Conservation (phyloP, 2,329 filamentous ascomycete species). For the Neofusicoccum kwambonambiense region DNA sequence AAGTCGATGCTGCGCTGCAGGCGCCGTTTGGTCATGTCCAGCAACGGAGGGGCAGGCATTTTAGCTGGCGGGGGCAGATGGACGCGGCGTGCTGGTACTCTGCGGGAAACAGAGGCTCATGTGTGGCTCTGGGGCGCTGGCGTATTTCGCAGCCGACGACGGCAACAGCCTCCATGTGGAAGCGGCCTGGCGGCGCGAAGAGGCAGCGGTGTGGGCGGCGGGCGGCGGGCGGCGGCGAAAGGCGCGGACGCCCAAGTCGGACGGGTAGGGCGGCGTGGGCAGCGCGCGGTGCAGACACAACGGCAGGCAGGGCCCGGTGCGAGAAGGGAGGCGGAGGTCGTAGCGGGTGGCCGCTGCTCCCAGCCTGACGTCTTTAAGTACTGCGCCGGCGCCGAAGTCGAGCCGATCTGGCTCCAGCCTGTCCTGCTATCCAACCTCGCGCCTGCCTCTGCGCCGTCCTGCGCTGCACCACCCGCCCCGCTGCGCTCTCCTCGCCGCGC, state of each 20-base stretch:
- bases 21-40: conserved; percentile 40
- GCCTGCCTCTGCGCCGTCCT: neutral
- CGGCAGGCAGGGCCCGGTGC: neutral
- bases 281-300: neutral
- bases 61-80: neutral
- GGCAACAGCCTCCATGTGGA: conserved; percentile 10
- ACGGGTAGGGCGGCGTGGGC: neutral
- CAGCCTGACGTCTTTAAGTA: neutral
- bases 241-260: neutral
- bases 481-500: neutral
- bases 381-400: no score
- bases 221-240: neutral
- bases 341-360: neutral
- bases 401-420: no score
- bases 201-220: neutral
- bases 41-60: conserved; percentile 39
- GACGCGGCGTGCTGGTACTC: neutral
- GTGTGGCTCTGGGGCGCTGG: neutral
- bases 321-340: conserved; percentile 1
- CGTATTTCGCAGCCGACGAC: conserved; percentile 5
- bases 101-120: neutral
- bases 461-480: neutral
- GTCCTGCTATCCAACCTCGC: no score
- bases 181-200: neutral
- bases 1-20: conserved; percentile 42